Base-by-base conservation (phyloP, 208 protist species). In the Leishmania mexicana region DNA sequence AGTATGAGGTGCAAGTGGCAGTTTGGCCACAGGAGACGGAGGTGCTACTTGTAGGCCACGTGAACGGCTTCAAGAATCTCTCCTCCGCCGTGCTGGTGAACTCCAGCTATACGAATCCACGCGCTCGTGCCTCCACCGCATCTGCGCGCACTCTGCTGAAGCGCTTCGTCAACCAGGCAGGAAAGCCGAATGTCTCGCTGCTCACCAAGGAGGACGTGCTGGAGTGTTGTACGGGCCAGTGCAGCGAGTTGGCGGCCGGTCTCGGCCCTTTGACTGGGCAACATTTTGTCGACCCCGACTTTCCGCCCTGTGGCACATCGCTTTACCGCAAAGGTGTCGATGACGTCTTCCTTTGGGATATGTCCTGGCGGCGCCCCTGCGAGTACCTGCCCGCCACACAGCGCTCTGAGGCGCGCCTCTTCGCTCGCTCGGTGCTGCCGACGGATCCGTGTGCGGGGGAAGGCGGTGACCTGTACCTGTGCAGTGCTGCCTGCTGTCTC, bases 21-120 rank as follows among this genome's bases (percentile, higher is more conserved):
- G 89, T 96, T 31, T 86, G 85, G 67, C 92, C 92, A 4, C 81
- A 86, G 70, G 77, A 90, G 81, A 96, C 90, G 35, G 85, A 89
- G 82, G 58, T 86, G 62, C 84, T 96, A 7, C 68, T 94, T 24
- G 38, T 73, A 45, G 83, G 86, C 11, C 72, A 83, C 28, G 80
- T 91, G 57, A 92, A 89, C 75, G 89, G 85, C 47, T 85, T 85
- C 73, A 76, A 72, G 68, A 91, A 81, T 53, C 40, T 76, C 40
- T 89, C 81, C 67, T 49, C 64, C 42, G 89, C 84, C 6, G n/a
- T 79, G 2, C 84, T 76, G 5, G 74, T 92, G 11, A 77, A 83
- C 15, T 75, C 31, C 28, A 68, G 24, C 51, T 89, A 85, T 65
- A 19, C n/a, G 40, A 92, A 89, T 21, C 87, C 90, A 0, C 78